Conservation (phyloP, 352 stramenopile genomes). For the Globisporangium spiculum region DNA sequence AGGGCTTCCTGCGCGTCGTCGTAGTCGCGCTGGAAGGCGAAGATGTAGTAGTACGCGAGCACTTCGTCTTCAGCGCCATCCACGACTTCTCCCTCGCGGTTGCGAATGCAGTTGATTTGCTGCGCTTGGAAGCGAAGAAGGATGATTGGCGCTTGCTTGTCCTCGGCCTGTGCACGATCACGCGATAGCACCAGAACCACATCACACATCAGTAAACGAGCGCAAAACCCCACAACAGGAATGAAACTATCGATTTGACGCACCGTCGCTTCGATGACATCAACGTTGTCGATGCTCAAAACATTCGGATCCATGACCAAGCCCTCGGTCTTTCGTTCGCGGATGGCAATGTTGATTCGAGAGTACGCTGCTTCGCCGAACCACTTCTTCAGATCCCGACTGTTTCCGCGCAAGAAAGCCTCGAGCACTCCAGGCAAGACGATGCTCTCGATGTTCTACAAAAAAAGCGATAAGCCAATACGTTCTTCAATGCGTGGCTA, state of each 20-base stretch:
- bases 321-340: conserved; percentile 92
- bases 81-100: conserved; percentile 95
- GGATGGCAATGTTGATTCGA: conserved; percentile 93
- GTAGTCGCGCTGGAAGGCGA: conserved; percentile 97
- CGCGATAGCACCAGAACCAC: background rate
- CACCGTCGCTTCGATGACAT: conserved; percentile 94
- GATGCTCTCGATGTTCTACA: conserved; percentile 89
- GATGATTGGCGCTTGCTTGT: conserved; percentile 94
- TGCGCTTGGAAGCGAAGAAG: conserved; percentile 97
- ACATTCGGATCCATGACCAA: conserved; percentile 94
- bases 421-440: conserved; percentile 94
- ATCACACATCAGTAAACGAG: background rate
- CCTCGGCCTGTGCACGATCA: conserved; percentile 56
- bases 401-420: conserved; percentile 94
- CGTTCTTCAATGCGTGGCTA: background rate
- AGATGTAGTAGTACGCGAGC: conserved; percentile 97
- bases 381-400: conserved; percentile 95
- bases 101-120: conserved; percentile 99
- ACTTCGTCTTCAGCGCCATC: conserved; percentile 97
- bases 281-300: conserved; percentile 95
- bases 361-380: conserved; percentile 94
- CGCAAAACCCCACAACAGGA: too few relatives aligned
- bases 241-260: background rate
- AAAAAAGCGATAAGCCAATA: background rate
- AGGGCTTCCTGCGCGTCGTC: conserved; percentile 90